Evolutionary conservation across 495 filamentous ascomycete genomes (phyloP).

Genomic region (Neurospora sp.): DNA sequence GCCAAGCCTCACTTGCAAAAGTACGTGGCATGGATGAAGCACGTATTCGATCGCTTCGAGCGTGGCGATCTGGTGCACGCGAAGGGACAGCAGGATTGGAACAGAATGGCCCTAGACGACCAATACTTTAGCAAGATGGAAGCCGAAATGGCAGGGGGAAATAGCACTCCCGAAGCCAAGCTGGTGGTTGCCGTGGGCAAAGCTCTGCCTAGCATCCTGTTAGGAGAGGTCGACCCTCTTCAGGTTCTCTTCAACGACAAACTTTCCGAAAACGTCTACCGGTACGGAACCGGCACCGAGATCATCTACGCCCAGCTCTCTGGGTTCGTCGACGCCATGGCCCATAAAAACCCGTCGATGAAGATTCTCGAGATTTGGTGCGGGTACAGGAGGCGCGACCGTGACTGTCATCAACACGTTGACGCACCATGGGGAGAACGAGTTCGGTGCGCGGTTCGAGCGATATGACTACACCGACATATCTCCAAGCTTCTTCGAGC

Average conservation of each 20-base stretch:
- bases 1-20: slow-evolving; percentile 5
- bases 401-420: slow-evolving; percentile 1
- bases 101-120: slow-evolving; percentile 12
- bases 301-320: slow-evolving; percentile 8
- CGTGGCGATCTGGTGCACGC: slow-evolving; percentile 11
- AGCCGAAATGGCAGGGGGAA: too few relatives aligned
- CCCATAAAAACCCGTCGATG: slow-evolving; percentile 23
- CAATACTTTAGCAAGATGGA: too few relatives aligned
- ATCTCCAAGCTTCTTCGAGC: slow-evolving; percentile 29
- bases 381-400: slow-evolving; percentile 30
- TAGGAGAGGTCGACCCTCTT: slow-evolving; percentile 30
- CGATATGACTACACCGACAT: slow-evolving; percentile 41
- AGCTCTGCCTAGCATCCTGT: slow-evolving; percentile 29
- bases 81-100: slow-evolving; percentile 6
- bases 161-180: slow-evolving; percentile 1
- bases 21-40: slow-evolving; percentile 19
- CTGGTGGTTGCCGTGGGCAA: slow-evolving; percentile 18
- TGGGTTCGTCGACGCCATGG: slow-evolving; percentile 8
- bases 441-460: background rate
- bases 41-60: slow-evolving; percentile 8
- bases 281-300: background rate
- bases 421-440: background rate
- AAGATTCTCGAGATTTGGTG: slow-evolving; percentile 38
- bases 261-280: slow-evolving; percentile 5
- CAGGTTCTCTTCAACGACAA: slow-evolving; percentile 18